Base-by-base conservation (phyloP, 1,139 yeast genomes). In the Spathaspora sp. region DNA sequence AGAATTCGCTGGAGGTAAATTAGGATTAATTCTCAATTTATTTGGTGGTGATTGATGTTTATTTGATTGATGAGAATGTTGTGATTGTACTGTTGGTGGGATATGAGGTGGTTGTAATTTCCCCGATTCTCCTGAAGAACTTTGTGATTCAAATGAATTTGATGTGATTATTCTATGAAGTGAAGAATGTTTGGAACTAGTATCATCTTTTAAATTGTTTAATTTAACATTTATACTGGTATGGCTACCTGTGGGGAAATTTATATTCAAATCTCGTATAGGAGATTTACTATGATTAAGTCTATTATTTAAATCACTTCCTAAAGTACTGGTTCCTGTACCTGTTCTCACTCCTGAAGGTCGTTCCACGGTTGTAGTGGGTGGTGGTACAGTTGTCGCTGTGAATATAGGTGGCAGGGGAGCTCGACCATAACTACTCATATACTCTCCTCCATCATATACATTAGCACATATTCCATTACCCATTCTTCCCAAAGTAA, bases 401-500 rank as follows among this genome's bases (percentile, higher is more conserved):
- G 58, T 38, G 44, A 56, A 57, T 5, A 55, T 40, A 3, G 59
- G 59, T 1, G 64, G 64, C 60, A 57, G 64, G 3, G 63, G 61
- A 2, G 49, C 52, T 20, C 61, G 36, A 7, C 16, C 16, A 31
- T 15, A n/a, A 13, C 17, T 5, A 15, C 11, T 9, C 44, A 26
- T 10, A 39, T 26, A 26, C 10, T 16, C 16, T 24, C 39, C 13
- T 10, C 31, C 38, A 13, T 48, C 50, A 39, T 49, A 48, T 16
- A 53, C 37, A 42, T 52, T 52, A 10, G 57, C 51, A 31, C 54
- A 52, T 4, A 52, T 45, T 23, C 58, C 57, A 20, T 53, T 51
- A 1, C 72, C 72, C 7, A 67, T 39, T 49, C 70, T 53, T 1
- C 67, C 67, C 33, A 62, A 51, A 23, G 43, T 41, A 5, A 54